phyloP scores from a whole-genome alignment of 345 rosid genomes.

The Nephelium lappaceum region DNA sequence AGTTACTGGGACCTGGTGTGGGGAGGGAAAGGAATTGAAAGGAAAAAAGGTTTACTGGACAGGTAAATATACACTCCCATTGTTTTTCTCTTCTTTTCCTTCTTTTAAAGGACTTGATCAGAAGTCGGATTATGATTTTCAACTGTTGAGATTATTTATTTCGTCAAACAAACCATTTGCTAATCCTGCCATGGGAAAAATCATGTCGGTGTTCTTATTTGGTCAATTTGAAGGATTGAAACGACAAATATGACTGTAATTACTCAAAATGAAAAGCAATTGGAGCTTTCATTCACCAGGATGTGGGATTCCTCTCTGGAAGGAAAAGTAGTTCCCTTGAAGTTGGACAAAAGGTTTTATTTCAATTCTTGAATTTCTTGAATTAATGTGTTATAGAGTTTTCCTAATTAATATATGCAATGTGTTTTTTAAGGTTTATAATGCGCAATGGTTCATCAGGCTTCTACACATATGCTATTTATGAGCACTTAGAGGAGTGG shows the following conservation, averaged over 20 bases:
- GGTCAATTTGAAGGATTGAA: neutral
- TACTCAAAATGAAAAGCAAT: conserved; percentile 39
- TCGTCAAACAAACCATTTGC: no score
- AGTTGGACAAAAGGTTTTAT: conserved; percentile 65
- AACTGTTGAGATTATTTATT: no score
- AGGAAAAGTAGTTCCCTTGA: conserved; percentile 49
- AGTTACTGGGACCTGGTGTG: conserved; percentile 84
- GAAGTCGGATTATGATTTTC: no score
- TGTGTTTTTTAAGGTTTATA: conserved; percentile 47
- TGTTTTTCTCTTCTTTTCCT: no score
- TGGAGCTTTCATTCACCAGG: conserved; percentile 62
- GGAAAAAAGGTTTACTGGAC: conserved; percentile 51
- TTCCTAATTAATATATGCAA: no score
- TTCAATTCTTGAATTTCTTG: neutral
- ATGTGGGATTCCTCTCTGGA: conserved; percentile 57
- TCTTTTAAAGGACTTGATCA: no score
- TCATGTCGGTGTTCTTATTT: no score
- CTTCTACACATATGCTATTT: conserved; percentile 78
- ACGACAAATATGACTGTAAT: conserved; percentile 11
- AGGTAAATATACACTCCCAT: neutral
- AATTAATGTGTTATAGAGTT: neutral
- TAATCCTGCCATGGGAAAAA: no score
- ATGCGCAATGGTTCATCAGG: conserved; percentile 71
- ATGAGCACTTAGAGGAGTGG: conserved; percentile 73
- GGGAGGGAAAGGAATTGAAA: conserved; percentile 48